A percentile compares a stretch with the other conserved stretches of the same genome.
Evolutionary conservation across 139 green algal genomes (phyloP).

Genomic region (Chlamydomonas schloesseri): DNA sequence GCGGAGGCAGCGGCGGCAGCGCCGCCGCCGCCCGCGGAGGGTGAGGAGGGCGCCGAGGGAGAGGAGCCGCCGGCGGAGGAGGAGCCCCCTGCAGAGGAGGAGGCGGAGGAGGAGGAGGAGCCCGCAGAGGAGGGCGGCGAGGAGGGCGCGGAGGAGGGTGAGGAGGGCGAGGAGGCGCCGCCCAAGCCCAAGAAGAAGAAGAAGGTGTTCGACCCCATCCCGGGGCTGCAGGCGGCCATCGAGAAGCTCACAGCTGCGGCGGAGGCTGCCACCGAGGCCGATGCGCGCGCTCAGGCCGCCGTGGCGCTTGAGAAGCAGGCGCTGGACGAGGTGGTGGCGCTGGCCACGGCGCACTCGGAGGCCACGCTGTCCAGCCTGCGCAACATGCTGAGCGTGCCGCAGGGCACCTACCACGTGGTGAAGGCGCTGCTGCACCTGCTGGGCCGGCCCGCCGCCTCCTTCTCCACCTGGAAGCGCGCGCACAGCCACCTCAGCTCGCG

Average conservation of each 20-base stretch:
- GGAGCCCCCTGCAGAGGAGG: not conserved
- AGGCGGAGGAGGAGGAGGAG: slow-evolving; percentile 8
- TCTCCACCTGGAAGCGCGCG: slow-evolving; percentile 62
- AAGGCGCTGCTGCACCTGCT: slow-evolving; percentile 67
- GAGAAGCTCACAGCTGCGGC: not conserved
- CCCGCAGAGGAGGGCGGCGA: slow-evolving; percentile 31
- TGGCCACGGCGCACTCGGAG: slow-evolving; percentile 16
- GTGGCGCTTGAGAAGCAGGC: slow-evolving; percentile 50
- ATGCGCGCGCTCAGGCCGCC: slow-evolving; percentile 22
- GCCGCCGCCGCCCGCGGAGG: not conserved
- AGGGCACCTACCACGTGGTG: slow-evolving; percentile 66
- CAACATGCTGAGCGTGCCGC: slow-evolving; percentile 46
- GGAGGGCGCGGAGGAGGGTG: slow-evolving; percentile 3
- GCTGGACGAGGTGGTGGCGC: slow-evolving; percentile 48
- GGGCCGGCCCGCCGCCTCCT: slow-evolving; percentile 49
- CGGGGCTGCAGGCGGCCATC: slow-evolving; percentile 27
- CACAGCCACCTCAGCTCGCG: slow-evolving; percentile 43
- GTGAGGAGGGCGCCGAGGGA: not conserved
- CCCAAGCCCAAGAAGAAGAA: slow-evolving; percentile 42
- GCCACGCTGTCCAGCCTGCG: slow-evolving; percentile 37
- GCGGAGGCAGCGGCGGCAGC: not conserved
- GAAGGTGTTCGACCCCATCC: slow-evolving; percentile 47
- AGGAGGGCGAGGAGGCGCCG: slow-evolving; percentile 8
- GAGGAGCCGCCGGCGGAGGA: slow-evolving; percentile 28
- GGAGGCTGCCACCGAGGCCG: slow-evolving; percentile 28